Base-by-base conservation (phyloP, 2,329 filamentous ascomycete genomes). In the Verticillium dahliae region DNA sequence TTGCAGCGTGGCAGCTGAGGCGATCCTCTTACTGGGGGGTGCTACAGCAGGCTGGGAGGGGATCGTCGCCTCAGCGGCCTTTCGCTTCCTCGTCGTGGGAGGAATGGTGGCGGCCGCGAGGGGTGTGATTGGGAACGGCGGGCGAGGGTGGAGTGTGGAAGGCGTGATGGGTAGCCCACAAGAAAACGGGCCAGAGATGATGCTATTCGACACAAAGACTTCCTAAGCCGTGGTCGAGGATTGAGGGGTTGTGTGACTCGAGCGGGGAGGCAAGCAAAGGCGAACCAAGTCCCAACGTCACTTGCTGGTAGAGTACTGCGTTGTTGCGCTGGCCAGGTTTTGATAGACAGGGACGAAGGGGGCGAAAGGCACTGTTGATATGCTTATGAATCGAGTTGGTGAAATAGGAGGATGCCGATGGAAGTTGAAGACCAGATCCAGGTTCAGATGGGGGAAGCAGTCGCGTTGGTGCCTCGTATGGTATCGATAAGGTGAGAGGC, bases 61-160 rank as follows among this genome's bases (percentile, higher is more conserved):
- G 73, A 80, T 80, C 80, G 80, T 82, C 82, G 82, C 84, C 84
- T 86, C 84, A 83, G 83, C 83, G 77, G 84, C 83, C 78, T 85
- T 86, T 75, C 84, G 81, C 76, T 87, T 87, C 70, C 81, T 79
- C 68, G 81, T 84, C 66, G 73, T 75, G 67, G 83, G 82, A 76
- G 83, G 79, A 86, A 87, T 87, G 71, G 75, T 86, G 83, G 68
- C 76, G 77, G 72, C 45, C 45, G 45, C 45, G 45, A 50, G 45
- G 9, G 45, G 6, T 22, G 45, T 5, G n/a, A 18, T 10, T 7
- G 10, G 45, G 2, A 50, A 50, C 22, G n/a, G n/a, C 22, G 45
- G 15, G 9, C n/a, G 18, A 18, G 7, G 6, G 45, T 27, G 7
- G 45, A 18, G n/a, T 50, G 7, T 27, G 45, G 18, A 50, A 15